Evolutionary conservation across 306 rosid species (phyloP).

Genomic region (Cucumis cinereus): DNA sequence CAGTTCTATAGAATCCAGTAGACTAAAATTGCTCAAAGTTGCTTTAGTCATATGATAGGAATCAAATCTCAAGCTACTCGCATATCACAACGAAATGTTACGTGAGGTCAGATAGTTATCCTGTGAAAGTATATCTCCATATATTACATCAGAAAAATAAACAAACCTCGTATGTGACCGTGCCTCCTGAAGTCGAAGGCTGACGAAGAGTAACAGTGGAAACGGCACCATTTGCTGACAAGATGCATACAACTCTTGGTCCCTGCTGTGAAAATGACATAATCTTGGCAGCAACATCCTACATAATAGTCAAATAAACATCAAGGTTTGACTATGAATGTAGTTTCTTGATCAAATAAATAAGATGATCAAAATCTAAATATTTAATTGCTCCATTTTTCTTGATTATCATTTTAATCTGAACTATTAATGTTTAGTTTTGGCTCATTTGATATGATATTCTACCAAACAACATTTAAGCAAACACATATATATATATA

Average conservation of each 20-base stretch:
- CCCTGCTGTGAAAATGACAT: slow-evolving; percentile 91
- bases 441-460: background rate
- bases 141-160: background rate
- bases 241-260: slow-evolving; percentile 64
- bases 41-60: background rate
- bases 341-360: background rate
- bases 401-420: background rate
- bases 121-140: background rate
- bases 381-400: background rate
- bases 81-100: background rate
- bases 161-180: slow-evolving; percentile 79
- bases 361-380: background rate
- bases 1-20: background rate
- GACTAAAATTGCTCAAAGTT: background rate
- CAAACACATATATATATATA: too few relatives aligned
- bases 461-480: background rate
- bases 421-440: background rate
- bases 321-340: background rate
- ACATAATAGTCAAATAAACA: slow-evolving; percentile 8
- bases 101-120: background rate
- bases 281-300: slow-evolving; percentile 83
- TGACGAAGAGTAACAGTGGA: slow-evolving; percentile 88
- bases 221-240: slow-evolving; percentile 88
- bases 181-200: slow-evolving; percentile 82
- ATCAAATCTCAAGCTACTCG: background rate